Base-by-base conservation (phyloP, 1,284 basidiomycete species). In the Heliocybe sulcata region DNA sequence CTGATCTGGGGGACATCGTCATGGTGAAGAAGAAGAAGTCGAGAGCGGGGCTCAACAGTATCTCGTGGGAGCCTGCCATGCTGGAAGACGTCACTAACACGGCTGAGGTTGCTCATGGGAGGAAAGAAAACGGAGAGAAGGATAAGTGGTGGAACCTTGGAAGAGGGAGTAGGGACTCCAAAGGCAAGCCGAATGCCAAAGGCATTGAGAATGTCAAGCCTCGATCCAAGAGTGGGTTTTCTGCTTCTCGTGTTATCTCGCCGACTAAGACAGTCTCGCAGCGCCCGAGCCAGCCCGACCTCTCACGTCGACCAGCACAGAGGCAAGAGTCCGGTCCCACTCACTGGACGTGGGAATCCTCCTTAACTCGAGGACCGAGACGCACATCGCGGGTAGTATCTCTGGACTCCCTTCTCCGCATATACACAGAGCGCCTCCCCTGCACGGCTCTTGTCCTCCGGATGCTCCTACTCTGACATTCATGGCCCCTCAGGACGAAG, bases 91-190 rank as follows among this genome's bases (percentile, higher is more conserved):
- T 80, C 12, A 87, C 83, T 52, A 88, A 87, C 60, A 85, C 86
- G 72, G 72, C 68, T 25, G 80, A 83, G 54, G 81, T 81, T 60
- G 47, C 10, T 49, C 9, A n/a, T 25, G 47, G 14, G 23, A 22
- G 3, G 47, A 81, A 78, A 65, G 78, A 79, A 63, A 86, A 53
- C 8, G 33, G 19, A 3, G 33, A 27, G 6, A 54, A 35, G 65
- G 77, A 79, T 63, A 86, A 83, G 67, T 90, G 87, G 85, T 90
- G 88, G 87, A 89, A 79, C 57, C 82, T 90, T 58, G 82, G 85
- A 3, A 72, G 85, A 12, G 83, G 83, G 14, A 72, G 83, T 61
- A 86, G 82, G 61, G 87, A 88, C 57, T 82, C 81, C 2, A 84
- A 83, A 61, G 79, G 78, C 55, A 61, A 63, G 52, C 51, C 55